Conservation (phyloP, 352 stramenopile genomes). For the Globisporangium perplexum region DNA sequence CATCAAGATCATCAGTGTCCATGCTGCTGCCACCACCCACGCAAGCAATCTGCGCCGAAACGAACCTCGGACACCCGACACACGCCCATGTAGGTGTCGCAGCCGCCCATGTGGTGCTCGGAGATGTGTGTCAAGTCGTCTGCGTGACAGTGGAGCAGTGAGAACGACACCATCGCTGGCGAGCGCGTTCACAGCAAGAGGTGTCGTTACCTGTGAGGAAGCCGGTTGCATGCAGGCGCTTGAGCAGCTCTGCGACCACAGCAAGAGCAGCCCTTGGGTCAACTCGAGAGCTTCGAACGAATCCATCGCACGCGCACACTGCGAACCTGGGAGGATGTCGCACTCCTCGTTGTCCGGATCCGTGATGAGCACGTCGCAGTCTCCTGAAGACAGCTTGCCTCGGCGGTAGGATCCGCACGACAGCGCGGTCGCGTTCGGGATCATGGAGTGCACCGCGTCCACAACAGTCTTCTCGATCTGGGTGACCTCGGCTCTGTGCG, state of each 20-base stretch:
- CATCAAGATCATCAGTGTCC: neutral
- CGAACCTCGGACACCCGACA: slow-evolving; percentile 56
- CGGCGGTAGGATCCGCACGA: slow-evolving; percentile 79
- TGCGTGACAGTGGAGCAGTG: slow-evolving; percentile 3
- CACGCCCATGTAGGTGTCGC: slow-evolving; percentile 86
- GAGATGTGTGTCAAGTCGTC: slow-evolving; percentile 67
- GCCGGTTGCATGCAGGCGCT: slow-evolving; percentile 45
- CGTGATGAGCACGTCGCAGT: slow-evolving; percentile 81
- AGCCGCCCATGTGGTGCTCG: slow-evolving; percentile 42
- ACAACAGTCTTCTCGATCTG: slow-evolving; percentile 74
- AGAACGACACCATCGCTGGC: neutral
- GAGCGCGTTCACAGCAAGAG: neutral
- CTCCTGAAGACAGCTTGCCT: slow-evolving; percentile 58
- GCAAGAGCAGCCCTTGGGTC: neutral
- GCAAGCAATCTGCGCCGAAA: neutral
- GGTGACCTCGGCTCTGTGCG: slow-evolving; percentile 47
- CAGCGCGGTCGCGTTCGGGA: slow-evolving; percentile 55
- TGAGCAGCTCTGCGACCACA: slow-evolving; percentile 28
- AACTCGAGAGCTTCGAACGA: neutral
- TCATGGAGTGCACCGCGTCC: slow-evolving; percentile 54
- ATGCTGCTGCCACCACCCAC: no score
- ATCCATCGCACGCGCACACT: neutral
- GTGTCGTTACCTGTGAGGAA: slow-evolving; percentile 51
- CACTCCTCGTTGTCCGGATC: slow-evolving; percentile 64
- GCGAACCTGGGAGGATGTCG: slow-evolving; percentile 46